Conservation (phyloP, 441 rosid species). For the Brassica balearica region DNA sequence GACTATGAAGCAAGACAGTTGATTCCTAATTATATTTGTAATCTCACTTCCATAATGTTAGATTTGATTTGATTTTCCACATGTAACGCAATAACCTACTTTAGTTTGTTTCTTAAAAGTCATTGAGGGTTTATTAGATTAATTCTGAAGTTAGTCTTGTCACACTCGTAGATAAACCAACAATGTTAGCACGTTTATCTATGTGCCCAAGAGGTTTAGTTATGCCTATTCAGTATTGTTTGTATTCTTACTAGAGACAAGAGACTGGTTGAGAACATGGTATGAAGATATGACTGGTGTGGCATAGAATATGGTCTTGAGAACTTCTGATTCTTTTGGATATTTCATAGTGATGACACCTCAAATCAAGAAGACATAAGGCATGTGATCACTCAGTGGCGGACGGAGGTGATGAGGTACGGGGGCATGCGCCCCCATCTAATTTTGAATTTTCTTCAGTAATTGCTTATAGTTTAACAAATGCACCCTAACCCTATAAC, state of each 20-base stretch:
- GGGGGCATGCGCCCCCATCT: too few relatives aligned
- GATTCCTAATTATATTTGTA: constrained; percentile 26
- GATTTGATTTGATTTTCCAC: constrained; percentile 19
- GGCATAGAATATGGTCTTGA: neutral
- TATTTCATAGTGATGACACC: neutral
- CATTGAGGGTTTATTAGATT: constrained; percentile 6
- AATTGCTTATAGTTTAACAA: too few relatives aligned
- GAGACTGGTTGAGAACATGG: too few relatives aligned
- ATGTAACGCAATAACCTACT: constrained; percentile 12
- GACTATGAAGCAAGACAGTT: constrained; percentile 38
- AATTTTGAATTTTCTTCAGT: too few relatives aligned
- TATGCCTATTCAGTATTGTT: neutral
- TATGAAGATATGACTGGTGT: too few relatives aligned
- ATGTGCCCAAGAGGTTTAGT: constrained; percentile 11
- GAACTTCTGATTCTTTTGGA: neutral
- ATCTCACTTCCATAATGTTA: constrained; percentile 22
- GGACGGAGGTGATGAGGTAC: too few relatives aligned
- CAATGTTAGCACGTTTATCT: constrained; percentile 8
- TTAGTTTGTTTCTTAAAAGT: constrained; percentile 9
- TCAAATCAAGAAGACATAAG: neutral
- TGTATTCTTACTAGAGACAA: neutral
- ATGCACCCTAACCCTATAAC: too few relatives aligned
- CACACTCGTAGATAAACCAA: constrained; percentile 3
- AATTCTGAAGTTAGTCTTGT: constrained; percentile 5
- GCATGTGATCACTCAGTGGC: too few relatives aligned